Conservation (phyloP, 2,329 filamentous ascomycete genomes). For the Incumbomyces lentus region DNA sequence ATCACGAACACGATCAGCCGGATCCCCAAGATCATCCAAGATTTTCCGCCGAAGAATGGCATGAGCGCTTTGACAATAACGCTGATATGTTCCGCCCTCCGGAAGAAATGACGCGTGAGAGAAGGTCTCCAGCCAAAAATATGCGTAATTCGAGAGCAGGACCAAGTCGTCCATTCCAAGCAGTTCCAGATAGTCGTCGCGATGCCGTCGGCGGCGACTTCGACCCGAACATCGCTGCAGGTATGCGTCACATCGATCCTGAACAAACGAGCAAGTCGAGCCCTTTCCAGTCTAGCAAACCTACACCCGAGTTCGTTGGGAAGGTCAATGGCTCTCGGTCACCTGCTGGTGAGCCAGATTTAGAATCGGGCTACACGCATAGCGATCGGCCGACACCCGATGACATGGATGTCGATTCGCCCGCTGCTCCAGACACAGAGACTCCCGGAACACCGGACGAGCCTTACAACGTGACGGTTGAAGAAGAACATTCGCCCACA, state of each 20-base stretch:
- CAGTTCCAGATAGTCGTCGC: slow-evolving; percentile 8
- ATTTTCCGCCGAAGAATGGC: slow-evolving; percentile 35
- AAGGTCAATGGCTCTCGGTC: slow-evolving; percentile 3
- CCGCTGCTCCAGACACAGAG: background rate
- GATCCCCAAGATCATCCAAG: slow-evolving; percentile 24
- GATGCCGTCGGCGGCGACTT: background rate
- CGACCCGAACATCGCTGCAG: slow-evolving; percentile 5
- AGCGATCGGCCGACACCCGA: background rate
- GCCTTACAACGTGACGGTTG: slow-evolving; percentile 3
- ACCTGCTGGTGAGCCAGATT: background rate
- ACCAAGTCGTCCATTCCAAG: slow-evolving; percentile 10
- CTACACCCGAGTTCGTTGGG: slow-evolving; percentile 14
- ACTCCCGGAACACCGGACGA: background rate
- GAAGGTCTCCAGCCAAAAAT: slow-evolving; percentile 18
- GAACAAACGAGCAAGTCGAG: slow-evolving; percentile 9
- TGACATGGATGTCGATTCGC: slow-evolving; percentile 7
- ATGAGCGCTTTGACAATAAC: slow-evolving; percentile 25
- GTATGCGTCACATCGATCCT: slow-evolving; percentile 8
- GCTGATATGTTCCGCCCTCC: slow-evolving; percentile 29
- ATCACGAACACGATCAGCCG: slow-evolving; percentile 20
- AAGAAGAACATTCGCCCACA: slow-evolving; percentile 1
- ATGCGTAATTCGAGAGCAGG: slow-evolving; percentile 3
- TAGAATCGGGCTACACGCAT: background rate
- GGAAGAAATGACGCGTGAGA: slow-evolving; percentile 19
- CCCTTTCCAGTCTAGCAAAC: slow-evolving; percentile 16